A percentile compares a stretch with the other conserved stretches of the same genome.
These are phyloP conservation scores for Sarocladium oryzae DNA, from an alignment of 2,329 filamentous ascomycete genomes.

Conservation along the genomic window DNA sequence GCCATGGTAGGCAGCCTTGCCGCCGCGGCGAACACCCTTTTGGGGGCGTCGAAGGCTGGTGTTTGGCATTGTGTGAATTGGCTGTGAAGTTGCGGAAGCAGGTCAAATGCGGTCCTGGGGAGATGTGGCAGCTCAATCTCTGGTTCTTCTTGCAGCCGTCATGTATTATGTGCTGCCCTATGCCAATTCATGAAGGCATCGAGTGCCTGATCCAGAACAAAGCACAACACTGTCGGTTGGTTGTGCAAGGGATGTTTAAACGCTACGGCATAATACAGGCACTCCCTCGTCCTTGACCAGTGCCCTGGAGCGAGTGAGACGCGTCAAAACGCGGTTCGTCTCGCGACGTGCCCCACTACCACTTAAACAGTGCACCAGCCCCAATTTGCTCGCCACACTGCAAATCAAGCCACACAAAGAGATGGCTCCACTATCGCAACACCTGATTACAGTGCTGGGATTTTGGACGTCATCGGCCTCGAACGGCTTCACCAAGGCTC, in stretches of 20 bases:
- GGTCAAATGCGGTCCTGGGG: not conserved
- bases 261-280: not conserved
- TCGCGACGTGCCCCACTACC: slow-evolving; percentile 10
- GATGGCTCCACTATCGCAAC: not conserved
- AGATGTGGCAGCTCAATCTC: not conserved
- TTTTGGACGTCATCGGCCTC: slow-evolving; percentile 6
- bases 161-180: slow-evolving; percentile 11
- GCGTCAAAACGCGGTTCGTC: slow-evolving; percentile 12
- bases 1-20: slow-evolving; percentile 65
- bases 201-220: not conserved
- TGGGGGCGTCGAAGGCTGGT: slow-evolving; percentile 53
- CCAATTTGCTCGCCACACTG: not conserved
- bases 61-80: slow-evolving; percentile 46
- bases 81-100: slow-evolving; percentile 6
- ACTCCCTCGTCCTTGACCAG: not conserved
- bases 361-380: slow-evolving; percentile 9
- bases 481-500: not conserved
- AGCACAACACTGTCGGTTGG: not conserved
- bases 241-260: not conserved
- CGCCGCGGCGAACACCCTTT: slow-evolving; percentile 62
- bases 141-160: slow-evolving; percentile 8
- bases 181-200: not conserved
- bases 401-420: not conserved
- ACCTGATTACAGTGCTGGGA: not conserved
- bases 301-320: slow-evolving; percentile 9